Evolutionary conservation across 2,329 filamentous ascomycete genomes (phyloP), one percentile per base, ranked within the genome.

Genomic region (Phaeosphaeriaceae sp.): DNA sequence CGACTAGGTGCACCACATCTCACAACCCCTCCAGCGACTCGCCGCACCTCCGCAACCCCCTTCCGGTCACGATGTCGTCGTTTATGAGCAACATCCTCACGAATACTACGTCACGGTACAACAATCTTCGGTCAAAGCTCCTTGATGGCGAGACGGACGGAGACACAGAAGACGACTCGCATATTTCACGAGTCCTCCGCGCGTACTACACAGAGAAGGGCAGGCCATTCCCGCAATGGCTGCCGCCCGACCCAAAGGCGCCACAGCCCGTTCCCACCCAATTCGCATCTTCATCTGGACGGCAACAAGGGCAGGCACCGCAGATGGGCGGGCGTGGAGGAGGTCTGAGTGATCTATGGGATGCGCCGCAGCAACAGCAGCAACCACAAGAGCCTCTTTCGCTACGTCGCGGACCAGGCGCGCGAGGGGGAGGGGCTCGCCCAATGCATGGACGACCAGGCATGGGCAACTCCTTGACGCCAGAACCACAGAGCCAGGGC

Each of bases 201-300:
- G 90, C 88, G 69, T 97, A 98, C 84, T 98, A 99, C 83, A 87
- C 84, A 51, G 93, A 98, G 77, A 95, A 96, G 74, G 91, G 90
- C 67, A 88, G 89, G 21, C 84, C 88, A 1, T 91, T 93, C 62
- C 95, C 95, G 0, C 80, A 83, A 67, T 98, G 95, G 94, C 88
- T 98, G 7, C 92, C 93, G 7, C 89, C 91, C 6, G 92, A 97
- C 76, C 93, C 92, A n/a, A 94, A 92, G 78, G 87, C 86, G 3
- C 87, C 88, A 44, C 68, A 68, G 49, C 48, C 85, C 21, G 67
- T 81, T 4, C 80, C 79, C 11, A 65, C 63, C 76, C 86, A 56
- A 75, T 87, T 61, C 83, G 86, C 78, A 79, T 85, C 63, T 77
- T 85, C 75, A 73, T 73, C 65, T 61, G 76, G 65, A 57, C 76